phyloP scores from a whole-genome alignment of 805 yeast species.

The Ogataea henricii region DNA sequence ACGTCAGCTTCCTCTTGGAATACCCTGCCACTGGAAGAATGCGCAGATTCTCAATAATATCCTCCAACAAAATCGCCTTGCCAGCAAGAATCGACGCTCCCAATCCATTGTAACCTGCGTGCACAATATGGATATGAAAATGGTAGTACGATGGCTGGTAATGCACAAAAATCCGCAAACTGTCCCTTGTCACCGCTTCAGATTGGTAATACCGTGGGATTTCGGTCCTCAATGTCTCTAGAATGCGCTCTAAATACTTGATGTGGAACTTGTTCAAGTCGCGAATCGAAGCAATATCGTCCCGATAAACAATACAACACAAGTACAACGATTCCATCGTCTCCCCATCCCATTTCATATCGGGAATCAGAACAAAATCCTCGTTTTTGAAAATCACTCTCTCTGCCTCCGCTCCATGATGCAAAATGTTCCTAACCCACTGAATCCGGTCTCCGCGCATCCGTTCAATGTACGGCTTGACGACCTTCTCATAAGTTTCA shows the following conservation, averaged over 20 bases:
- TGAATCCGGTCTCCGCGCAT: conserved; percentile 77
- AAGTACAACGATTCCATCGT: conserved; percentile 72
- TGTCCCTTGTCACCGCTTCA: conserved; percentile 47
- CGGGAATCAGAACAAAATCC: conserved; percentile 79
- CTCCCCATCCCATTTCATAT: conserved; percentile 93
- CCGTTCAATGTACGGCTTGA: conserved; percentile 73
- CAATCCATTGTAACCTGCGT: conserved; percentile 65
- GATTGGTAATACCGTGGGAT: conserved; percentile 46
- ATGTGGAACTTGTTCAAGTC: conserved; percentile 66
- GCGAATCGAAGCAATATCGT: conserved; percentile 70
- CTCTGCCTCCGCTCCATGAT: conserved; percentile 82
- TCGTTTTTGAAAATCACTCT: conserved; percentile 70
- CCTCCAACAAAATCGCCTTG: conserved; percentile 79
- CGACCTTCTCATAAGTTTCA: conserved; percentile 59
- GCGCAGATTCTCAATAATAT: conserved; percentile 70
- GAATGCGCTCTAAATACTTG: conserved; percentile 54
- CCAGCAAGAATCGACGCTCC: conserved; percentile 73
- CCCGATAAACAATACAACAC: conserved; percentile 71
- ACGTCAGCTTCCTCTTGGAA: conserved; percentile 57
- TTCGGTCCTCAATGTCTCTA: conserved; percentile 45
- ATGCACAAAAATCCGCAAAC: conserved; percentile 79
- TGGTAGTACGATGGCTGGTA: conserved; percentile 97
- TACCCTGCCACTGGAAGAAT: conserved; percentile 59
- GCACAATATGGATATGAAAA: conserved; percentile 89
- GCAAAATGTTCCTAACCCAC: conserved; percentile 88